Evolutionary conservation across 202 grass and related monocot genomes (phyloP), one percentile per base, ranked within the genome.

Genomic region (Cymbopogon flexuosus): DNA sequence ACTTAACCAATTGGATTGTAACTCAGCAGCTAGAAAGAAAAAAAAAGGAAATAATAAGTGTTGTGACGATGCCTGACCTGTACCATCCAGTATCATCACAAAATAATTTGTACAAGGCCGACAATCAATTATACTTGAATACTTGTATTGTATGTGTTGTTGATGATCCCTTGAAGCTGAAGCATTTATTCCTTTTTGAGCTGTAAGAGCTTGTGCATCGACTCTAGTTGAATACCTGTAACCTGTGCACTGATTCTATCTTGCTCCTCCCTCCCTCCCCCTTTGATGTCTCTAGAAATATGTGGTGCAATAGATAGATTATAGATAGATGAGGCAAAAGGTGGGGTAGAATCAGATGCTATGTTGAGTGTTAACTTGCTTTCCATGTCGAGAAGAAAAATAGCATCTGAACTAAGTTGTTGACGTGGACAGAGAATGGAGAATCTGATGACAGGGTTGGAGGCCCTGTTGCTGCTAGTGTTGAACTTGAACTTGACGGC

Each of bases 1-100:
- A 72, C 64, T 49, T 82, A 11, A 82, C 61, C n/a, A 31, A 52
- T 73, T 82, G 49, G 23, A 82, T 74, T 89, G 35, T 58, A 23
- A 57, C 52, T 57, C n/a, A 22, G 21, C 9, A 58, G 4, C 19
- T 23, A 54, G 49, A 5, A 2, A 10, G 2, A 21, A 21, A 54
- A n/a, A 1, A 37, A 54, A 3, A 13, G 15, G 2, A 27, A 27
- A 27, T 27, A 27, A 27, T 0, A 7, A 2, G 16, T 54, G 51
- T 54, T 54, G 1, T 54, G 51, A 56, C 51, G 51, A 56, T 56
- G 51, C 18, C 18, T 56, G 19, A 56, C n/a, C 18, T 56, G 51
- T 9, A 56, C 8, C 27, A 27, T 27, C 27, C 51, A 56, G 51
- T 56, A 19, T 56, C 51, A 21, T 56, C 7, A 21, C n/a, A 56